Evolutionary conservation across 345 rosid species (phyloP).

Genomic region (Euphorbia lathyris): DNA sequence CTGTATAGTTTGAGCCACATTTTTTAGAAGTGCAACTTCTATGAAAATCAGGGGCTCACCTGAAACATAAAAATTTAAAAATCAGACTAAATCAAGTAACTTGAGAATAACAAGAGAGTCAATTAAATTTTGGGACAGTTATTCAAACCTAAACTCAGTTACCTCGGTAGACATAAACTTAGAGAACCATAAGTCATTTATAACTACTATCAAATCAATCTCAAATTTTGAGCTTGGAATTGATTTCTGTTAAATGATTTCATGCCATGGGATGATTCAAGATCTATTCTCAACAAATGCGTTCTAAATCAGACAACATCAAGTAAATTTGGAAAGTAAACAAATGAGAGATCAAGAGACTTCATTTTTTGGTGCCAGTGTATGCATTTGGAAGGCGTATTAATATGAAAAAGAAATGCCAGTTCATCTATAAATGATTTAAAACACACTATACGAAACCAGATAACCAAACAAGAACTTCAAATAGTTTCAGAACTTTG

Average conservation of each 20-base stretch:
- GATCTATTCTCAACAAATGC: background rate
- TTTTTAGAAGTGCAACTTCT: conserved; percentile 89
- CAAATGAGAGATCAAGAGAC: too few species aligned
- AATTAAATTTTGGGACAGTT: background rate
- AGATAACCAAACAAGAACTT: background rate
- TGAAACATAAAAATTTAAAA: conserved; percentile 26
- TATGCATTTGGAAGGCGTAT: background rate
- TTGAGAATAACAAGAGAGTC: conserved; percentile 1
- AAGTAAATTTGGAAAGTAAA: too few species aligned
- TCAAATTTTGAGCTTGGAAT: background rate
- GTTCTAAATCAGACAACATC: background rate
- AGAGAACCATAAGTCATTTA: background rate
- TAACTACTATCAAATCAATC: background rate
- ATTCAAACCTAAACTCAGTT: background rate
- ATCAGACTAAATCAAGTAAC: background rate
- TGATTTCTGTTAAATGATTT: background rate
- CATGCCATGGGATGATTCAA: background rate
- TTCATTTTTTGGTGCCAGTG: background rate
- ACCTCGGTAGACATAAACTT: background rate
- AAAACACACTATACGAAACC: background rate
- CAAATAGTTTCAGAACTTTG: background rate
- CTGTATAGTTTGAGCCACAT: conserved; percentile 79
- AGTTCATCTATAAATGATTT: background rate
- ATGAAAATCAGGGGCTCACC: conserved; percentile 98
- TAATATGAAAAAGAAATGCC: background rate